These are phyloP conservation scores for Saccharomyces mikatae DNA, from an alignment of 805 yeast species.

Conservation along the genomic window DNA sequence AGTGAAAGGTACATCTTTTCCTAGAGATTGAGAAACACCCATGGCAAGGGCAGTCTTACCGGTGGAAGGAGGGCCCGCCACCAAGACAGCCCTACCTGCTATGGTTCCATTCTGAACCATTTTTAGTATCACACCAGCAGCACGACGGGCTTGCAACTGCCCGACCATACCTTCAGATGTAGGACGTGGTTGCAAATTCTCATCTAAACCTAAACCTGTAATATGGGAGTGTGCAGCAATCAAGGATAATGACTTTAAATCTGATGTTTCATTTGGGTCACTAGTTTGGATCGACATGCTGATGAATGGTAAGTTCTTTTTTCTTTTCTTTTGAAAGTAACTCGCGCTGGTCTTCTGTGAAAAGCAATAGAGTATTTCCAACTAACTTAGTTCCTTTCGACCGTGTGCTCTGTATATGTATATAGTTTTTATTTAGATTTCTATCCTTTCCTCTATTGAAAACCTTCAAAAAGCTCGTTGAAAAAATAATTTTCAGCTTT, in stretches of 20 bases:
- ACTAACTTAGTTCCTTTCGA: neutral
- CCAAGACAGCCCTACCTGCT: constrained; percentile 91
- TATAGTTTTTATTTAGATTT: neutral
- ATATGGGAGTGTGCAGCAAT: constrained; percentile 98
- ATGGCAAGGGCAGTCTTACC: constrained; percentile 98
- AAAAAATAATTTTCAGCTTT: neutral
- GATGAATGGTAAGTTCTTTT: neutral
- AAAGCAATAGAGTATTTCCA: neutral
- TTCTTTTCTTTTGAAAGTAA: constrained; percentile 1
- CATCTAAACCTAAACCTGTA: constrained; percentile 93
- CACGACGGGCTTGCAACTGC: constrained; percentile 87
- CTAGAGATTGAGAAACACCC: constrained; percentile 74
- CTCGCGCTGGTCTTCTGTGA: neutral
- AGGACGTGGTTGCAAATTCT: constrained; percentile 72
- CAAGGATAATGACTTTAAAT: constrained; percentile 56
- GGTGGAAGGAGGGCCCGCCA: constrained; percentile 98
- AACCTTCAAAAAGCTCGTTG: neutral
- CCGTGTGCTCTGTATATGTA: neutral
- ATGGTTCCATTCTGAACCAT: constrained; percentile 91
- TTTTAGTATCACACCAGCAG: constrained; percentile 89
- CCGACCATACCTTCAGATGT: constrained; percentile 96
- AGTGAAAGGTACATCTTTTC: constrained; percentile 78
- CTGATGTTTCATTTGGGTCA: constrained; percentile 32
- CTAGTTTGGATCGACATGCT: constrained; percentile 36
- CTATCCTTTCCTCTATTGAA: neutral